These are phyloP conservation scores for Termitomyces sp. DNA, from an alignment of 768 basidiomycete species.

Conservation along the genomic window DNA sequence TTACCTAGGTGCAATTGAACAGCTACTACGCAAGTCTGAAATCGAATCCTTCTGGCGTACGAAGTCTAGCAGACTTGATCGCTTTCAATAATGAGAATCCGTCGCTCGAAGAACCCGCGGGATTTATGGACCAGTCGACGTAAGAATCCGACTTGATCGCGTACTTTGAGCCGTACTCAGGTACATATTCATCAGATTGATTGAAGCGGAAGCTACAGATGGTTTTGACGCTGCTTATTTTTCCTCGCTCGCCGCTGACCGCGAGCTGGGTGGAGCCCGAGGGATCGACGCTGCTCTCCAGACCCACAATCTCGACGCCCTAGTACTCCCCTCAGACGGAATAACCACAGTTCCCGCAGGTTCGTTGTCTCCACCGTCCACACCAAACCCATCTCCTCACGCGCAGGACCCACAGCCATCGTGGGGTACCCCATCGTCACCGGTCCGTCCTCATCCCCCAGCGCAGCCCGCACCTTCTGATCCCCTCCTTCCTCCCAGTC, in stretches of 20 bases:
- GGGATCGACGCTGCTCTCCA: slow-evolving; percentile 52
- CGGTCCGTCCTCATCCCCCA: no score
- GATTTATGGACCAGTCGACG: slow-evolving; percentile 33
- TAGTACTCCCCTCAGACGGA: slow-evolving; percentile 42
- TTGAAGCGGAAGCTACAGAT: slow-evolving; percentile 30
- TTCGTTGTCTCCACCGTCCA: slow-evolving; percentile 9
- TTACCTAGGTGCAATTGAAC: slow-evolving; percentile 44
- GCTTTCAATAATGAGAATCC: slow-evolving; percentile 49
- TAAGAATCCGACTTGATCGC: no score
- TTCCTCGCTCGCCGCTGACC: slow-evolving; percentile 36
- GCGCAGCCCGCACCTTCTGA: no score
- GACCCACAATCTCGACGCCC: slow-evolving; percentile 41
- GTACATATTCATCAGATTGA: slow-evolving; percentile 22
- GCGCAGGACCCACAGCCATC: slow-evolving; percentile 31
- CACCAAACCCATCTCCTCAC: not conserved
- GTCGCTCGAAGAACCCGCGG: slow-evolving; percentile 38
- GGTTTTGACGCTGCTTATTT: slow-evolving; percentile 40
- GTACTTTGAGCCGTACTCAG: not conserved
- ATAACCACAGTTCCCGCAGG: slow-evolving; percentile 36
- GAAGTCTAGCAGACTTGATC: slow-evolving; percentile 52
- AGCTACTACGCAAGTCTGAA: slow-evolving; percentile 41
- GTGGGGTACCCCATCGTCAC: slow-evolving; percentile 66
- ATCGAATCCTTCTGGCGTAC: slow-evolving; percentile 51
- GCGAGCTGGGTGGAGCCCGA: slow-evolving; percentile 40
- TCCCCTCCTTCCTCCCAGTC: no score